Conservation (phyloP, 305 asterid genomes). For the Solanum aculeatissimum region DNA sequence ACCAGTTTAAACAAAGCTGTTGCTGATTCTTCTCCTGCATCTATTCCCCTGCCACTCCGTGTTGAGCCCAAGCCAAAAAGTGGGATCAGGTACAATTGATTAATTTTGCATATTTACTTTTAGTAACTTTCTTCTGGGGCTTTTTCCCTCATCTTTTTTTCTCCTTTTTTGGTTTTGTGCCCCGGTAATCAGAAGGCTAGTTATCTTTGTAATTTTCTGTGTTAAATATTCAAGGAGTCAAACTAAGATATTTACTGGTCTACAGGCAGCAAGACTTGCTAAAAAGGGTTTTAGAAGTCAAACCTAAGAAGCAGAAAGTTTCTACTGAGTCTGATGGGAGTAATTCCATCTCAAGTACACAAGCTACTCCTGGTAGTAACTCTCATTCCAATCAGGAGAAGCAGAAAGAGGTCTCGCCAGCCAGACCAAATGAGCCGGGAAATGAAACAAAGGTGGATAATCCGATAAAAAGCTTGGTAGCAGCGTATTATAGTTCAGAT, state of each 20-base stretch:
- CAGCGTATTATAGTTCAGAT: slow-evolving; percentile 73
- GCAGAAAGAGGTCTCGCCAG: not conserved
- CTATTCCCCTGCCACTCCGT: slow-evolving; percentile 81
- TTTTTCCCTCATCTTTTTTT: not conserved
- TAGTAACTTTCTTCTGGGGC: not conserved
- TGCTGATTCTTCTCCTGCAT: slow-evolving; percentile 61
- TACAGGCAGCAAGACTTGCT: slow-evolving; percentile 86
- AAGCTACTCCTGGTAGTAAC: slow-evolving; percentile 15
- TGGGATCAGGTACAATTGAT: slow-evolving; percentile 52
- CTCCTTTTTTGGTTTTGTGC: not conserved
- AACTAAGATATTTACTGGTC: not conserved
- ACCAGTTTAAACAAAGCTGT: slow-evolving; percentile 65
- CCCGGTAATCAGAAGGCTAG: not conserved
- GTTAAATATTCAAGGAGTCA: not conserved
- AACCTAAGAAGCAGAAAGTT: slow-evolving; percentile 56
- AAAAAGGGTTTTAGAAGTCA: slow-evolving; percentile 85
- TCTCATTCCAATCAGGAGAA: not conserved
- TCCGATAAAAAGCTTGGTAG: slow-evolving; percentile 64
- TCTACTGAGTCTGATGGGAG: slow-evolving; percentile 21
- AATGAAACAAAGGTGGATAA: slow-evolving; percentile 29
- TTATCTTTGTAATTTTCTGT: not conserved
- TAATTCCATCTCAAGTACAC: slow-evolving; percentile 17
- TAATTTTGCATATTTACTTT: not conserved
- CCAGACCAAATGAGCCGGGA: not conserved
- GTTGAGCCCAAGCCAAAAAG: slow-evolving; percentile 96